A percentile compares a stretch with the other conserved stretches of the same genome.
phyloP scores from a whole-genome alignment of 1,284 basidiomycete genomes.

The Acaromyces ingoldii region DNA sequence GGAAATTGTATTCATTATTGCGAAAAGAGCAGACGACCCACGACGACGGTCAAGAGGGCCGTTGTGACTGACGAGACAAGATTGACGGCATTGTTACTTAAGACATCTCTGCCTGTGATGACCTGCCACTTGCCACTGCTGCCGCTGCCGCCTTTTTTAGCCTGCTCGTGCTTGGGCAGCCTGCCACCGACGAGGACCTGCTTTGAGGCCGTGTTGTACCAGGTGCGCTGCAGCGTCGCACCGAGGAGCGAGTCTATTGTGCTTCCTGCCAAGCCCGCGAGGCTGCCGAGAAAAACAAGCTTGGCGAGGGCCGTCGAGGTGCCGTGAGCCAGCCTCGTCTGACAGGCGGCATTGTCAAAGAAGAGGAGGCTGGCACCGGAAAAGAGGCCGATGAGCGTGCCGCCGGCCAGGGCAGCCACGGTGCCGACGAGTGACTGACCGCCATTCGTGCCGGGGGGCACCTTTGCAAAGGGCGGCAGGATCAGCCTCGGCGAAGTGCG shows the following conservation, averaged over 20 bases:
- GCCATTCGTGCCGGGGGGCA: constrained; percentile 88
- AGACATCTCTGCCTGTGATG: constrained; percentile 67
- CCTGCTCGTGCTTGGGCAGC: not conserved
- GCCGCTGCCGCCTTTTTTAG: no score
- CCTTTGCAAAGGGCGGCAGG: constrained; percentile 77
- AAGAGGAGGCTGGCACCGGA: not conserved
- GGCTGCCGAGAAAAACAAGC: constrained; percentile 53
- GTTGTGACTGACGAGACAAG: constrained; percentile 25
- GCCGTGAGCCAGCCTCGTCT: constrained; percentile 40
- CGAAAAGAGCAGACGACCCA: not conserved
- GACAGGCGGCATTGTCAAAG: constrained; percentile 7
- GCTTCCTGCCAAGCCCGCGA: constrained; percentile 35
- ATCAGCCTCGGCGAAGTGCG: constrained; percentile 24
- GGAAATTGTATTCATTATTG: not conserved
- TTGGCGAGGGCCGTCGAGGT: constrained; percentile 65
- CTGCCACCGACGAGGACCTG: constrained; percentile 57
- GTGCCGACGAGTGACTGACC: constrained; percentile 74
- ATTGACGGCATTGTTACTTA: constrained; percentile 65
- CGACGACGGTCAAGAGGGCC: constrained; percentile 12
- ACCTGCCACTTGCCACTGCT: constrained; percentile 54
- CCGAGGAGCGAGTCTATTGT: constrained; percentile 71
- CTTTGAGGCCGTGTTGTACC: constrained; percentile 64
- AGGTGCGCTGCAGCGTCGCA: constrained; percentile 77
- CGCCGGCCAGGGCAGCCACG: constrained; percentile 68
- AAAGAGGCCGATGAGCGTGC: constrained; percentile 51